Evolutionary conservation across 192 early-diverging fungal species (phyloP).

Genomic region (Spinellus fusiger): DNA sequence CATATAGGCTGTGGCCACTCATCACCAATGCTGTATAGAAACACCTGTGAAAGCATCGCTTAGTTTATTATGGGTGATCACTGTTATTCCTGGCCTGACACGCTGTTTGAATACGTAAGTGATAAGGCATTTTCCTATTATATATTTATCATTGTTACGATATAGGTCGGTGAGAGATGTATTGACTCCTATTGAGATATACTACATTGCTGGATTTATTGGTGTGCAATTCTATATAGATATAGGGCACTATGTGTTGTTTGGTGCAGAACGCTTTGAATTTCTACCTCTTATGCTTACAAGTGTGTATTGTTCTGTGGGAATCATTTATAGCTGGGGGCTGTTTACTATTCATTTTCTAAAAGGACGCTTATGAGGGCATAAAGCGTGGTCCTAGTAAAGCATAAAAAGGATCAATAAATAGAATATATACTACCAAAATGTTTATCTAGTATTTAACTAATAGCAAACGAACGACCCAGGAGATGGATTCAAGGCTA

Average conservation of each 20-base stretch:
- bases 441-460: conserved; percentile 1
- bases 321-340: conserved; percentile 68
- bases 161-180: conserved; percentile 8
- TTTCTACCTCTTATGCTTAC: conserved; percentile 82
- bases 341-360: conserved; percentile 38
- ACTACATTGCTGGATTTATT: conserved; percentile 49
- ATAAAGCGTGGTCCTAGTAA: background rate
- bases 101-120: conserved; percentile 22
- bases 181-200: conserved; percentile 34
- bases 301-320: conserved; percentile 70
- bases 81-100: conserved; percentile 15
- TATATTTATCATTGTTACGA: background rate
- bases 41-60: conserved; percentile 31
- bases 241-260: conserved; percentile 47
- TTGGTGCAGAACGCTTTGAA: conserved; percentile 46
- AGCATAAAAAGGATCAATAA: background rate
- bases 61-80: conserved; percentile 22
- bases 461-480: background rate
- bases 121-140: background rate
- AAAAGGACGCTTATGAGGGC: background rate
- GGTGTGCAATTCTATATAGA: conserved; percentile 48
- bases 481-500: background rate
- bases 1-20: too few species aligned
- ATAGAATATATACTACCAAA: background rate
- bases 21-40: conserved; percentile 9